Evolutionary conservation across 148 eudicot species (phyloP), one percentile per base, ranked within the genome.

Genomic region (Chenopodium suecicum): DNA sequence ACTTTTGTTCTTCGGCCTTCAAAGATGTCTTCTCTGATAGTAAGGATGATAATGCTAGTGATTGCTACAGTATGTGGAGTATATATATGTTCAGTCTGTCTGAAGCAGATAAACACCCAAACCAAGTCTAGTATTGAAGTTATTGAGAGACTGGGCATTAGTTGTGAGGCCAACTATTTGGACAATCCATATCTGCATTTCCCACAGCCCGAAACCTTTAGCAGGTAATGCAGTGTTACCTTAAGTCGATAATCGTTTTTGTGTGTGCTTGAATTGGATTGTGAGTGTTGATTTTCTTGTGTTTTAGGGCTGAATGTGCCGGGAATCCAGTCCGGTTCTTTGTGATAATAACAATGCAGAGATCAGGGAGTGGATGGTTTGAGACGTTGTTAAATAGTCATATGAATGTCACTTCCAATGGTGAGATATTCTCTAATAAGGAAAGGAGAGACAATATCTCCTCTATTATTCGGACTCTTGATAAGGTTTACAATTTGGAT

Each of bases 281-380:
- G 1, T 81, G 79, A 64, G 32, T 41, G 29, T 48, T 68, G 52
- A 29, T 34, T 74, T 69, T 63, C 23, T 56, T 73, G 66, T 85
- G 79, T 56, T 67, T 14, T 83, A 97, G 98, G 93, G 93, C 92
- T 78, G 98, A 94, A 81, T 97, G 98, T 83, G 84, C 86, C 3
- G 80, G 89, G 77, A 94, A 91, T 88, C 94, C 97, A 0, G 95
- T 92, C 22, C 93, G 90, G 25, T 89, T 87, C 84, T 97, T 97
- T 85, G 97, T 88, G 56, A 92, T 97, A 75, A 12, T 97, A 71
- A 91, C 99, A 31, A 90, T 90, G 97, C 99, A 97, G 85, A 89
- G 99, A 84, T 97, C 98, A 0, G 98, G 99, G 72, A 97, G 97
- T 78, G 98, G 99, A 75, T 97, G 99, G 99, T 92, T 97, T 54